Conservation (phyloP, 2,329 filamentous ascomycete species). For the Cytospora piceae region DNA sequence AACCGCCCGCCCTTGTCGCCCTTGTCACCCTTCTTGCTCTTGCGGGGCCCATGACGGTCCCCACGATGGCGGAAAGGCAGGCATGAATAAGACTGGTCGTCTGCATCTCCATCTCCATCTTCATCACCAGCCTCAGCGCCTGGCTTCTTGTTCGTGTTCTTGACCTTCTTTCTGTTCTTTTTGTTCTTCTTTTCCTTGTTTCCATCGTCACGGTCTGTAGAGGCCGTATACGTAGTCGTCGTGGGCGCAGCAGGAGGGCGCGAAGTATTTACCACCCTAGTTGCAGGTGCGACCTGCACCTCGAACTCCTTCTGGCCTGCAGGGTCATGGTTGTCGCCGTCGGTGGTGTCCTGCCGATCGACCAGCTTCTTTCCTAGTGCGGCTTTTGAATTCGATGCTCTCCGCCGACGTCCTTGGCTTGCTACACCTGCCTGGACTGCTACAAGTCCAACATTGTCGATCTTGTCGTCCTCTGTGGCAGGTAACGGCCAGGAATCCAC, state of each 20-base stretch:
- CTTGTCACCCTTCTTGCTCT: slow-evolving; percentile 14
- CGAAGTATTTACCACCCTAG: not conserved
- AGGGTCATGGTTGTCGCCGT: slow-evolving; percentile 8
- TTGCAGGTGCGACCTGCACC: slow-evolving; percentile 1
- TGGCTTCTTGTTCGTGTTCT: not conserved
- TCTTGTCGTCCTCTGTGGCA: not conserved
- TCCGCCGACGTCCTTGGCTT: not conserved
- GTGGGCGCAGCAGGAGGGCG: not conserved
- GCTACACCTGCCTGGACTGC: not conserved
- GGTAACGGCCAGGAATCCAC: slow-evolving; percentile 6
- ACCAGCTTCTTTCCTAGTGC: slow-evolving; percentile 14
- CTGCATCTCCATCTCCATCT: slow-evolving; percentile 4
- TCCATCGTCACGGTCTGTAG: slow-evolving; percentile 5
- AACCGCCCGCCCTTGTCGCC: slow-evolving; percentile 6
- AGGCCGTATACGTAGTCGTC: not conserved
- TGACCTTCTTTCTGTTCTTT: not conserved
- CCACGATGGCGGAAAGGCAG: slow-evolving; percentile 9
- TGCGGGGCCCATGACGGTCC: slow-evolving; percentile 4
- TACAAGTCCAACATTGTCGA: not conserved
- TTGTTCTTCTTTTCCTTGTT: not conserved
- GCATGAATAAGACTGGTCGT: not conserved
- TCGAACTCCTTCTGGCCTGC: slow-evolving; percentile 11
- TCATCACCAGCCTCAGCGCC: slow-evolving; percentile 5
- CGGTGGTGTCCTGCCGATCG: slow-evolving; percentile 18
- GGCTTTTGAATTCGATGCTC: not conserved